Evolutionary conservation across 805 yeast species (phyloP).

Genomic region (Ogataea trehalophila): DNA sequence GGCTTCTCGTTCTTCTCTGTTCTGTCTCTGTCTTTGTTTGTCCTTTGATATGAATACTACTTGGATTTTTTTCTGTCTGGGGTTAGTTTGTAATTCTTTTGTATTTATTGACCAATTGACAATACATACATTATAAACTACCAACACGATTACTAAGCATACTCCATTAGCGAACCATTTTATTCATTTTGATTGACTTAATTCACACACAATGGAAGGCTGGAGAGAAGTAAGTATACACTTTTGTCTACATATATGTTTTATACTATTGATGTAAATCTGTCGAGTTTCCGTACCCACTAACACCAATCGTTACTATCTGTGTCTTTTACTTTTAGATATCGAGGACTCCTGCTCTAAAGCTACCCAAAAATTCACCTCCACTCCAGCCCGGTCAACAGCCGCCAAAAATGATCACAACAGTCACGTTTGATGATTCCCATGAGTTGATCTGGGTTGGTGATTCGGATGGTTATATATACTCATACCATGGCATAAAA

Average conservation of each 20-base stretch:
- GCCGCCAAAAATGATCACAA: constrained; percentile 23
- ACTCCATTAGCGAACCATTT: no score
- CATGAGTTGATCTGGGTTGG: constrained; percentile 85
- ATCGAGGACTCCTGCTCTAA: constrained; percentile 26
- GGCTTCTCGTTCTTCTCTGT: no score
- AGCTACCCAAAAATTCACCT: constrained; percentile 21
- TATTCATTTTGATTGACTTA: neutral
- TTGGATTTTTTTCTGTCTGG: no score
- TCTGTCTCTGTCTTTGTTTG: no score
- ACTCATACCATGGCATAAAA: constrained; percentile 40
- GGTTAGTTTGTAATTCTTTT: no score
- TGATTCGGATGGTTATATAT: constrained; percentile 52
- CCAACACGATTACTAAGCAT: no score
- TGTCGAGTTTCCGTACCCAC: neutral
- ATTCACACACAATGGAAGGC: constrained; percentile 36
- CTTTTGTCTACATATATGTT: neutral
- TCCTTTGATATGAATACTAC: no score
- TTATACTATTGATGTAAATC: no score
- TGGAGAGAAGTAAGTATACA: constrained; percentile 43
- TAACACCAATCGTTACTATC: neutral
- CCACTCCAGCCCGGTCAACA: constrained; percentile 12
- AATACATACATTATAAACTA: no score
- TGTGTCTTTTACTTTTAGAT: constrained; percentile 19
- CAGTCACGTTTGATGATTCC: constrained; percentile 57
- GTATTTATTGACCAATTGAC: no score